Evolutionary conservation across 371 early-diverging fungal genomes (phyloP).

Genomic region (Choanephora cucurbitarum): DNA sequence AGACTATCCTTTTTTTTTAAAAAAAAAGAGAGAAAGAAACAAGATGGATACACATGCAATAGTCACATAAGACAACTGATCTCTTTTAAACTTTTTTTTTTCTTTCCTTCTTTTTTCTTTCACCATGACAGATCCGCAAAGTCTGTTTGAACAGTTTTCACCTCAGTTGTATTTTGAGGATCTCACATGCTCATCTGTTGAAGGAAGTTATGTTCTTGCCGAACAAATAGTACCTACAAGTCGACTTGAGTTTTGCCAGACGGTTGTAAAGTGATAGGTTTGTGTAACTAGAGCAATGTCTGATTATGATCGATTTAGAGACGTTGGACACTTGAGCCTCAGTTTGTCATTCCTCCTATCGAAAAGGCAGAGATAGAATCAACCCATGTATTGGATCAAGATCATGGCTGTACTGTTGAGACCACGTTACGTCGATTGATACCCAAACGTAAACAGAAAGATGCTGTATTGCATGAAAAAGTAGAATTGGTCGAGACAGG

Average conservation of each 20-base stretch:
- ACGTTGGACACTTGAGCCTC: constrained; percentile 71
- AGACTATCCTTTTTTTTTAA: no score
- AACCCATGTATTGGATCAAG: background rate
- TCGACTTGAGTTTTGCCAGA: constrained; percentile 40
- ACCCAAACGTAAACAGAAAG: constrained; percentile 68
- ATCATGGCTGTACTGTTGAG: constrained; percentile 9
- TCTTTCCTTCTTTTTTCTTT: background rate
- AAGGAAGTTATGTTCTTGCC: constrained; percentile 32
- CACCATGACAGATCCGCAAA: constrained; percentile 24
- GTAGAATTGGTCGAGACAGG: constrained; percentile 39
- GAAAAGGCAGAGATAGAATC: constrained; percentile 57
- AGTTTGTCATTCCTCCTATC: constrained; percentile 71
- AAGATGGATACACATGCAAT: background rate
- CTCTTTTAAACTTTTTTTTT: background rate
- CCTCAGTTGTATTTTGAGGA: constrained; percentile 34
- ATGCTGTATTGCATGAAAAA: constrained; percentile 44
- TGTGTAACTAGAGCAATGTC: no score
- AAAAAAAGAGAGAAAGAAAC: background rate
- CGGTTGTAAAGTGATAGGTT: constrained; percentile 30
- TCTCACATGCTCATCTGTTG: constrained; percentile 12
- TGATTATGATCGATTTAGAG: constrained; percentile 31
- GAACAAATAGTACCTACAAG: constrained; percentile 38
- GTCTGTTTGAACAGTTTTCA: constrained; percentile 37
- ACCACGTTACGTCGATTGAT: constrained; percentile 48
- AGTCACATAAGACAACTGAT: background rate